Base-by-base conservation (phyloP, 768 basidiomycete genomes). In the Mycena vulgaris region DNA sequence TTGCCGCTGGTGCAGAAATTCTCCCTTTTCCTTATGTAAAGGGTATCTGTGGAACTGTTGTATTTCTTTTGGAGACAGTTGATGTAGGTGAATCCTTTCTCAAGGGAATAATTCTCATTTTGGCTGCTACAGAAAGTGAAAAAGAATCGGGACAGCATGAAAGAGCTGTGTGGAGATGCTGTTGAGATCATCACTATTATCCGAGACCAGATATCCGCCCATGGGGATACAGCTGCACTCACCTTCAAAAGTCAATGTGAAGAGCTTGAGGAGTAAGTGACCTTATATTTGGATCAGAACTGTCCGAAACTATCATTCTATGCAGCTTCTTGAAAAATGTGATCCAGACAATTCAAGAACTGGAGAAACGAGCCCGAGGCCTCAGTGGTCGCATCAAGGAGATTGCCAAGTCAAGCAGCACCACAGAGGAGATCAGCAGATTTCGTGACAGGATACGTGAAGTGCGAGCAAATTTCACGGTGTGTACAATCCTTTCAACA, bases 71-170 rank as follows among this genome's bases (percentile, higher is more conserved):
- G 55, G 33, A 66, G 25, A 25, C 51, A 45, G 42, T n/a, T 13
- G 21, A 45, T 19, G 42, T 45, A 21, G 6, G n/a, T 6, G 21
- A 21, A 6, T 45, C 21, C 42, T 37, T 37, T 6, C 39, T 10
- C 5, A 17, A 40, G 4, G 4, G n/a, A n/a, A n/a, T 17, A 19
- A 4, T 10, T 5, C 17, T 40, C 7, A 40, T 17, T 40, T 40
- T 53, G 31, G 23, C 17, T 55, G n/a, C 28, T 40, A 17, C 62
- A 69, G 68, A 47, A 30, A 28, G 57, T 58, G 35, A 42, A 69
- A 31, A 63, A 64, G 56, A 69, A 69, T 51, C 68, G 39, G 6
- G 39, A 42, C 13, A 40, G 39, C 8, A 4, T 69, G 56, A 30
- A 47, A 30, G 62, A 64, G 5, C 47, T 69, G 45, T 64, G 57